Evolutionary conservation across 768 basidiomycete genomes (phyloP).

Genomic region (Krasilnikovozyma curviuscula): DNA sequence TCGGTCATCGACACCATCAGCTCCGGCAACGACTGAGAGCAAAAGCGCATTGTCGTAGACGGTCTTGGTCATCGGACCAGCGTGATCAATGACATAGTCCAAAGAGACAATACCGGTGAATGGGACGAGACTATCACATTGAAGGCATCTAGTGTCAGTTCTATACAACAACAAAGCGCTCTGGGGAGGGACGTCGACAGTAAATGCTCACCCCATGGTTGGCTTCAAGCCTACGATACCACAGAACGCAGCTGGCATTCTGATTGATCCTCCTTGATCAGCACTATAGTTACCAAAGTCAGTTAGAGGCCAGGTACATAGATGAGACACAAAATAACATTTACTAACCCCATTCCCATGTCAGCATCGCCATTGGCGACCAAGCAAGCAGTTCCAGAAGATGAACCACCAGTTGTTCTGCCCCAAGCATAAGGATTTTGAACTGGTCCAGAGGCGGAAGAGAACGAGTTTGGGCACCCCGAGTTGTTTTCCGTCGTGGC

Average conservation of each 20-base stretch:
- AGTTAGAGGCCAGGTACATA: not conserved
- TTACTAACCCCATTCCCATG: constrained; percentile 34
- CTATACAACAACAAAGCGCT: too few relatives aligned
- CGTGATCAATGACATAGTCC: too few relatives aligned
- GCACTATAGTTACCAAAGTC: not conserved
- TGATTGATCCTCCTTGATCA: too few relatives aligned
- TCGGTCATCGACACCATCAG: constrained; percentile 33
- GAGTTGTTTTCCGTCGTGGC: constrained; percentile 25
- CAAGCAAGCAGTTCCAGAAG: constrained; percentile 32
- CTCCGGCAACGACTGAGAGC: constrained; percentile 31
- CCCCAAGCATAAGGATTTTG: constrained; percentile 31
- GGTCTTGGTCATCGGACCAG: constrained; percentile 22
- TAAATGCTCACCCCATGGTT: constrained; percentile 31
- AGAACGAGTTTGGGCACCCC: constrained; percentile 27
- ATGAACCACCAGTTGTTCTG: constrained; percentile 32
- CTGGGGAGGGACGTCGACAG: too few relatives aligned
- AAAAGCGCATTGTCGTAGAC: constrained; percentile 31
- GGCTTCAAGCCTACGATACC: constrained; percentile 33
- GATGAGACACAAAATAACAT: constrained; percentile 18
- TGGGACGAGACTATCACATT: too few relatives aligned
- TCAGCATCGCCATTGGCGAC: constrained; percentile 29
- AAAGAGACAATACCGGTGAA: constrained; percentile 34
- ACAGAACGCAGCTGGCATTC: constrained; percentile 30
- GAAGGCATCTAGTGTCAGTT: too few relatives aligned
- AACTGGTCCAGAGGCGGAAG: constrained; percentile 29